These are phyloP conservation scores for Tuber calosporum DNA, from an alignment of 495 filamentous ascomycete species.

Conservation along the genomic window DNA sequence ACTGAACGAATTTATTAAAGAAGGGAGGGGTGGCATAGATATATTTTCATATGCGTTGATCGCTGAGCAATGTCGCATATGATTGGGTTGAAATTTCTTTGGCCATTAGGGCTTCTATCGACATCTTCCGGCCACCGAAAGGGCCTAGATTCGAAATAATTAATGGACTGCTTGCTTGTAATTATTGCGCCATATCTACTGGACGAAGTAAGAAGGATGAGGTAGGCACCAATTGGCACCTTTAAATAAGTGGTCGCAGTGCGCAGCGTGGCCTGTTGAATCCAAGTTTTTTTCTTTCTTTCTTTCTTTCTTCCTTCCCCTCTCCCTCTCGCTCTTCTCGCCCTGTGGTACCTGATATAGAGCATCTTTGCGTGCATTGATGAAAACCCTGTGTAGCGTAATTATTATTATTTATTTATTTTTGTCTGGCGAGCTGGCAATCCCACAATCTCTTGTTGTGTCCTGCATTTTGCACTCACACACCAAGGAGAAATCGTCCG, in stretches of 20 bases:
- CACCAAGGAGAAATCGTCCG: background rate
- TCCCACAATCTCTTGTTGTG: background rate
- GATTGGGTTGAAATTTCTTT: background rate
- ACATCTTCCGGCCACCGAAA: background rate
- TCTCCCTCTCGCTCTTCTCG: background rate
- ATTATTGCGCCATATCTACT: constrained; percentile 4
- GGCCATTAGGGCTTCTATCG: background rate
- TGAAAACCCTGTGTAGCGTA: background rate
- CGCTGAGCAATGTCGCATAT: background rate
- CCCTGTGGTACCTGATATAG: background rate
- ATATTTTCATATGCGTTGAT: background rate
- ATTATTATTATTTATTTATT: background rate
- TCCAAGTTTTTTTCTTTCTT: background rate
- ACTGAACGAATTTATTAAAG: background rate
- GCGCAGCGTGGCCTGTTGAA: background rate
- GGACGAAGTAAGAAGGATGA: background rate
- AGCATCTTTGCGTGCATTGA: constrained; percentile 3
- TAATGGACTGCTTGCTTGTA: background rate
- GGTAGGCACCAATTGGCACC: background rate
- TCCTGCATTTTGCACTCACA: background rate
- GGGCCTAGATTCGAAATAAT: background rate
- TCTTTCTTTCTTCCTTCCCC: too few species aligned
- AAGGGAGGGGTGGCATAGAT: background rate
- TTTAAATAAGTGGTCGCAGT: background rate
- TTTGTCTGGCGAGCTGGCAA: background rate